Base-by-base conservation (phyloP, 2,329 filamentous ascomycete species). In the Purpureocillium takamizusanense region DNA sequence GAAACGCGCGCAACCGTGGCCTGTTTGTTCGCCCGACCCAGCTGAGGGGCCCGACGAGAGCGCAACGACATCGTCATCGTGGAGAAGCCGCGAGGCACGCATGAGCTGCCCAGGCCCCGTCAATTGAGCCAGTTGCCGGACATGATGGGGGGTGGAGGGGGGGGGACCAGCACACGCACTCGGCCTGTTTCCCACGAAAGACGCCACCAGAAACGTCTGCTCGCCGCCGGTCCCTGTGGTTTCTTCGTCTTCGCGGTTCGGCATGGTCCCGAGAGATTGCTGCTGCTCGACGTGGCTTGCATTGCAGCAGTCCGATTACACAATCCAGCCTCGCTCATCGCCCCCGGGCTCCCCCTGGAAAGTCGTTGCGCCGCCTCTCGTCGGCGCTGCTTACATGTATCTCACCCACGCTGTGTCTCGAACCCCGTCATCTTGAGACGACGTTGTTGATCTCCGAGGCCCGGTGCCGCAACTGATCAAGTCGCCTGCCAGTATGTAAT, bases 271-370 rank as follows among this genome's bases (percentile, higher is more conserved):
- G 37, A 39, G 18, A 21, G 21, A 29, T 25, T 16, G 38, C 21
- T 31, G 34, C 34, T 25, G 29, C 31, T 36, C 30, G 17, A 40
- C 38, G 33, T 36, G 38, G 38, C 38, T 33, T 36, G 33, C 38
- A 33, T 39, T 39, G 33, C 38, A 40, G 38, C 29, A 32, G 33
- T 33, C 34, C 29, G 34, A 36, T 18, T 25, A 28, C 38, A 31
- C 38, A 30, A 30, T 14, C 28, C n/a, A 13, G 28, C 11, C n/a
- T 30, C 28, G 28, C 28, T 14, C 11, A 6, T 30, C 28, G 21
- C 10, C 21, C 21, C 21, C 6, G 10, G 21, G 6, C 14, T 36
- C n/a, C 34, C 27, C 28, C 17, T 25, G 12, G 28, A 6, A 13
- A 5, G n/a, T 15, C 7, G 15, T 25, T 11, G 8, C 15, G 1